Evolutionary conservation across 805 yeast genomes (phyloP), one percentile per base, ranked within the genome.

Genomic region (Pichia ethanolica): DNA sequence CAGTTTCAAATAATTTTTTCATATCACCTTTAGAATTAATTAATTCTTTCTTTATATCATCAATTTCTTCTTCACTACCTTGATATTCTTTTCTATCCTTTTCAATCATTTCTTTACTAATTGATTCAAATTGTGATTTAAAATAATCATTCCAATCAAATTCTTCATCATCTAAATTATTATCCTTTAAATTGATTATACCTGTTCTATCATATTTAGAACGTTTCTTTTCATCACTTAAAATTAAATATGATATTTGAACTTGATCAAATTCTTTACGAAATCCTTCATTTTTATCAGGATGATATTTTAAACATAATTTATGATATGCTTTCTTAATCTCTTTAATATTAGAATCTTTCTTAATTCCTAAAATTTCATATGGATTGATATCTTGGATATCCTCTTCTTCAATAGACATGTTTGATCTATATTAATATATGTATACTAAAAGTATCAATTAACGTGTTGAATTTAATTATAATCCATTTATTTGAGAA

Each of bases 121-220:
- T 78, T 53, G 75, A 75, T n/a, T 57, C 59, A 10, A 54, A 50
- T 45, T 72, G 73, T 9, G 67, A 63, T 30, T 67, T 71, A 57
- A 82, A 82, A 58, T 78, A 77, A 32, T 75, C 81, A 50, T 69
- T 68, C 87, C 88, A 81, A 48, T 79, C 74, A 49, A 81, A 76
- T 8, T 59, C 44, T 34, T 42, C 45, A 27, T 75, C 81, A 50
- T 70, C 68, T 49, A 80, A 76, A 8, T 59, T 70, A 9, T 59
- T 72, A 12, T 70, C 74, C 35, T 61, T 69, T 39, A 10, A 38
- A 57, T 39, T 75, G 81, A 7, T 71, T 75, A 33, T 82, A 60
- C 95, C 96, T 0, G 91, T 83, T n/a, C 64, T 60, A 58, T 89
- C 96, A 60, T 78, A 89, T 25, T 76, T 64, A 41, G 69, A 70